phyloP scores from a whole-genome alignment of 305 asterid species.

The Fraxinus xanthoxyloides region DNA sequence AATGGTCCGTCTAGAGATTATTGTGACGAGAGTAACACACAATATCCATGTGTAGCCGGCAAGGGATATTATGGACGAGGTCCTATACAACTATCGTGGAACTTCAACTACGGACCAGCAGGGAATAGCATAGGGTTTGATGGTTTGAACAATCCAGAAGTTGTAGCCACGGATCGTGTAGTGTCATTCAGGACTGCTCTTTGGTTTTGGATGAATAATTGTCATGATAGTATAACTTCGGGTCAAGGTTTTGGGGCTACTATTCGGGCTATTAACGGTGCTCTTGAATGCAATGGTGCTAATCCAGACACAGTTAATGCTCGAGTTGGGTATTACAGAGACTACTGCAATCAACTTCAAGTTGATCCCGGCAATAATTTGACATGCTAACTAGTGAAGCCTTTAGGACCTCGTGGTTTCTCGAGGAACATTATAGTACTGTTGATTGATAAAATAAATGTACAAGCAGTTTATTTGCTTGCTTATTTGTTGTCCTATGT shows the following conservation, averaged over 20 bases:
- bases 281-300: constrained; percentile 36
- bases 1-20: constrained; percentile 33
- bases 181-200: constrained; percentile 38
- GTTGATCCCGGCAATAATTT: constrained; percentile 38
- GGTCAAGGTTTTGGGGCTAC: constrained; percentile 46
- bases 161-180: constrained; percentile 32
- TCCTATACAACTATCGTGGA: constrained; percentile 45
- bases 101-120: constrained; percentile 47
- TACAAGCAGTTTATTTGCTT: no score
- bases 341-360: constrained; percentile 33
- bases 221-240: constrained; percentile 29
- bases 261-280: constrained; percentile 42
- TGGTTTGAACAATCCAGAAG: constrained; percentile 38
- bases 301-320: constrained; percentile 30
- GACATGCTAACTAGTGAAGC: constrained; percentile 22
- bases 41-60: constrained; percentile 34
- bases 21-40: constrained; percentile 36
- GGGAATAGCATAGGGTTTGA: constrained; percentile 42
- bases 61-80: constrained; percentile 43
- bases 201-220: constrained; percentile 47
- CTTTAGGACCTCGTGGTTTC: no score
- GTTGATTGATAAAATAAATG: no score
- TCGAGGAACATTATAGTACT: no score
- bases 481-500: no score
- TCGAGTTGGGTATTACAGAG: constrained; percentile 34